Base-by-base conservation (phyloP, 768 basidiomycete genomes). In the Russula ochroleuca region DNA sequence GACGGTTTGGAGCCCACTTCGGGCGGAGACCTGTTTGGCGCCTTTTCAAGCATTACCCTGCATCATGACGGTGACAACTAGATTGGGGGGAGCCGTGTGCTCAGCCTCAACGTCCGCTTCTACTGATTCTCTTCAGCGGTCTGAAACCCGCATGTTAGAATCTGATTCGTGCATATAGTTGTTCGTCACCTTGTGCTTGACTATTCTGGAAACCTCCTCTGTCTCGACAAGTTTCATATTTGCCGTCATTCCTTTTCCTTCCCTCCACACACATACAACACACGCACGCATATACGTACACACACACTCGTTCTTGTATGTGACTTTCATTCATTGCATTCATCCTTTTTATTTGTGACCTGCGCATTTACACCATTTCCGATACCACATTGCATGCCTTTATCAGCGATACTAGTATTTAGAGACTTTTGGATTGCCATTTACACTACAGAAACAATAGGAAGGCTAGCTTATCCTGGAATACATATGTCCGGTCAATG, bases 31-130 rank as follows among this genome's bases (percentile, higher is more conserved):
- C 75, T 92, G 69, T 96, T 96, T 77, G 87, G 85, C 57, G 88
- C 83, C 51, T 97, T 97, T 77, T 89, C 86, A 71, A 93, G 90
- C 74, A 91, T 97, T 71, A 97, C 94, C 60, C 77, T 90, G 73
- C 83, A 90, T 69, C 85, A 93, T 76, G 91, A 92, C 70, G 91
- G 88, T 63, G 90, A 91, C 43, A 58, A 58, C 59, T 68, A 62
- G 66, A 51, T 50, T 21, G 38, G 13, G 8, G 41, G 19, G 38
- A 8, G 25, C 17, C 41, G 53, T 50, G 17, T 37, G 45, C 40
- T 41, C 43, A 28, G 43, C 53, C 41, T 40, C 21, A 45, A 47
- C 9, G 31, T 9, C n/a, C 5, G 3, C 33, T 43, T 41, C 38
- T 37, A 43, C 25, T 21, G 43, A 38, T 57, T 21, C n/a, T 33